Evolutionary conservation across 1,139 yeast species (phyloP).

Genomic region (Tardiomyces depauwii): DNA sequence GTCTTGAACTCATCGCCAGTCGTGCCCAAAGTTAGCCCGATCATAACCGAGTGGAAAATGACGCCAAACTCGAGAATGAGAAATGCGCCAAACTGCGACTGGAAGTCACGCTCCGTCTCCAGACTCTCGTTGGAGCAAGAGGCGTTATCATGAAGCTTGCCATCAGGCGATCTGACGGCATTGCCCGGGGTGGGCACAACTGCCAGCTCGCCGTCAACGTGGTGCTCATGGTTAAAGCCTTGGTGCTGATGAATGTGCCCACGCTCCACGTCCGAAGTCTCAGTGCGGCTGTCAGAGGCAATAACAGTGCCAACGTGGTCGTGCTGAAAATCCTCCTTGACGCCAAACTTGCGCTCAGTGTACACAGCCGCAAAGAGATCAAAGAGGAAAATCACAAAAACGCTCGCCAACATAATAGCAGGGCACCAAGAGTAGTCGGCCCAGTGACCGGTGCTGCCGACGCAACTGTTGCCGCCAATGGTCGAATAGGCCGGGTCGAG

Average conservation of each 20-base stretch:
- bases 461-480: slow-evolving; percentile 14
- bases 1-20: slow-evolving; percentile 67
- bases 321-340: background rate
- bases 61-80: slow-evolving; percentile 70
- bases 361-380: slow-evolving; percentile 9
- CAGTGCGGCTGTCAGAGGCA: background rate
- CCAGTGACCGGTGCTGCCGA: slow-evolving; percentile 41
- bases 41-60: slow-evolving; percentile 69
- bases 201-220: background rate
- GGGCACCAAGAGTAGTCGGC: slow-evolving; percentile 51
- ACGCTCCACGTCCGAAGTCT: background rate
- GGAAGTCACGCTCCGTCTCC: background rate
- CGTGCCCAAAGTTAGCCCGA: slow-evolving; percentile 65
- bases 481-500: slow-evolving; percentile 54
- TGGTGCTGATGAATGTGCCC: background rate
- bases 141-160: background rate
- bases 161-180: background rate
- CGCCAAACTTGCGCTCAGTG: background rate
- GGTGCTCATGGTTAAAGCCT: background rate
- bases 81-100: slow-evolving; percentile 36
- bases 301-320: background rate
- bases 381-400: slow-evolving; percentile 40
- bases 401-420: slow-evolving; percentile 40
- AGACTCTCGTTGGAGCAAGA: background rate
- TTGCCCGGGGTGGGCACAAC: background rate